Evolutionary conservation across 2,329 filamentous ascomycete genomes (phyloP).

Genomic region (Talaromyces piceae): DNA sequence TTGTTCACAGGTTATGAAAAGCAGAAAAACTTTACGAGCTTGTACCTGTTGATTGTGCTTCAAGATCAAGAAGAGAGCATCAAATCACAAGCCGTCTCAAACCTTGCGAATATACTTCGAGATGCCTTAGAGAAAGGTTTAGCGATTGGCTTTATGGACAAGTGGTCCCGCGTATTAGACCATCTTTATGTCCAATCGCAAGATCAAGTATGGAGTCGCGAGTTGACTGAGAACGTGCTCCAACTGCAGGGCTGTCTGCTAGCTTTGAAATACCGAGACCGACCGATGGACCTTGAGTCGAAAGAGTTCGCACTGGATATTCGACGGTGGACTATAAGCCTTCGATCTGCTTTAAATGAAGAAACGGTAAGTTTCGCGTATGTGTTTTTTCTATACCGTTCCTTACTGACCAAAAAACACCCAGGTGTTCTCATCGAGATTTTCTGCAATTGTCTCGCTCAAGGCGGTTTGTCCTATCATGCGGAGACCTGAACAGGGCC

Average conservation of each 20-base stretch:
- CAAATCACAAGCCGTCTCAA: conserved; percentile 23
- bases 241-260: conserved; percentile 33
- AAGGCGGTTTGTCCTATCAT: conserved; percentile 38
- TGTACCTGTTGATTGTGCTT: conserved; percentile 27
- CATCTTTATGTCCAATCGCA: conserved; percentile 19
- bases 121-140: conserved; percentile 15
- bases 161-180: conserved; percentile 21
- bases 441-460: conserved; percentile 30
- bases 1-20: conserved; percentile 17
- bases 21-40: conserved; percentile 17
- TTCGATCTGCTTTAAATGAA: conserved; percentile 33
- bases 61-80: conserved; percentile 19
- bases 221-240: conserved; percentile 29
- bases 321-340: conserved; percentile 24
- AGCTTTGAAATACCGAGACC: conserved; percentile 17
- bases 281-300: conserved; percentile 8
- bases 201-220: conserved; percentile 26
- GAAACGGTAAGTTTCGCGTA: conserved; percentile 29
- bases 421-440: conserved; percentile 34
- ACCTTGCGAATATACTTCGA: conserved; percentile 28
- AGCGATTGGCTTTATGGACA: conserved; percentile 18
- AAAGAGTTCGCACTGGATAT: conserved; percentile 20
- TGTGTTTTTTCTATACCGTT: neutral
- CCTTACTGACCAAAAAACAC: neutral
- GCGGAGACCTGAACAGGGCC: conserved; percentile 15